These are phyloP conservation scores for Mycena olivaceomarginata DNA, from an alignment of 768 basidiomycete genomes.

Conservation along the genomic window DNA sequence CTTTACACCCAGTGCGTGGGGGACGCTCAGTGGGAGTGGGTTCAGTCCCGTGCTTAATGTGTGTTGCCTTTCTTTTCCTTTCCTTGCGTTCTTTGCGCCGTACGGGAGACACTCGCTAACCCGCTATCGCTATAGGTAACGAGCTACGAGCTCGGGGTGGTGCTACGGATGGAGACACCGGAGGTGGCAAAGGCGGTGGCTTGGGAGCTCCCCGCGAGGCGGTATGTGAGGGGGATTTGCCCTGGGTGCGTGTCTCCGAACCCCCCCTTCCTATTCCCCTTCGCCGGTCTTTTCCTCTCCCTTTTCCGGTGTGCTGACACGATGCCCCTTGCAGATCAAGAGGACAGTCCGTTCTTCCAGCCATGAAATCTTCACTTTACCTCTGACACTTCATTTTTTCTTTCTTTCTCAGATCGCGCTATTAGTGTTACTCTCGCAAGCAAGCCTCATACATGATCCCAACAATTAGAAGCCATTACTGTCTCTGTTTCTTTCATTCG, in stretches of 20 bases:
- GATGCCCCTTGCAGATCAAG: constrained; percentile 19
- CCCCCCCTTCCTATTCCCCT: no score
- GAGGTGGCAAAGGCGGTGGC: constrained; percentile 67
- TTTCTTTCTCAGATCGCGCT: no score
- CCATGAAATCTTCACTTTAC: no score
- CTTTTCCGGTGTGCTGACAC: not conserved
- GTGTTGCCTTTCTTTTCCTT: not conserved
- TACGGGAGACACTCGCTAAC: no score
- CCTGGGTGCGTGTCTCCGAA: constrained; percentile 75
- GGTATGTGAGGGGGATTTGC: constrained; percentile 68
- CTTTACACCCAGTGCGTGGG: constrained; percentile 84
- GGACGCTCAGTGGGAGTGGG: constrained; percentile 67
- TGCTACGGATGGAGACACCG: constrained; percentile 69
- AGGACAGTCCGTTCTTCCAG: constrained; percentile 32
- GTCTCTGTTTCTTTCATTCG: no score
- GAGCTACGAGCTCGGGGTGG: constrained; percentile 81
- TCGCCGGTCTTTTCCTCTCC: not conserved
- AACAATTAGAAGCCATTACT: no score
- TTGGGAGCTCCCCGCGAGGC: constrained; percentile 74
- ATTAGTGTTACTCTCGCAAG: no score
- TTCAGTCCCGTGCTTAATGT: constrained; percentile 73
- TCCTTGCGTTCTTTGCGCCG: no score
- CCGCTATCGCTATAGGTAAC: constrained; percentile 57
- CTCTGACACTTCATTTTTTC: no score
- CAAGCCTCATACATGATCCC: no score